Conservation (phyloP, 2,329 filamentous ascomycete genomes). For the Beauveria sp. region DNA sequence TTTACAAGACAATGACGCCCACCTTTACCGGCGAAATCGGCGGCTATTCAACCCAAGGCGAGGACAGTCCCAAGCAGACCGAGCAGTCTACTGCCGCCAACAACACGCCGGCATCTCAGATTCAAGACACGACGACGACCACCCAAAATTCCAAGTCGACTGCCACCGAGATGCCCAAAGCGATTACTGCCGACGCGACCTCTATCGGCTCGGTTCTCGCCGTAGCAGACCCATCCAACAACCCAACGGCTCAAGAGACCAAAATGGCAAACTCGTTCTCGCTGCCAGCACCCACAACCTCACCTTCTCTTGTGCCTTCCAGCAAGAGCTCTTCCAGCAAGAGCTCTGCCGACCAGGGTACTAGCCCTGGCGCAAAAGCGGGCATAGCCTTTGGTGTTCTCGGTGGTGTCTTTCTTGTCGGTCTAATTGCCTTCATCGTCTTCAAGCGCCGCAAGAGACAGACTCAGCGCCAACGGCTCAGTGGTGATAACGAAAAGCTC, state of each 20-base stretch:
- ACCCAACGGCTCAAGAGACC: not conserved
- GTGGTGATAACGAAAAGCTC: constrained; percentile 58
- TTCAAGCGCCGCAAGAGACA: constrained; percentile 65
- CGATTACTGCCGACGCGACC: constrained; percentile 17
- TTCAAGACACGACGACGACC: not conserved
- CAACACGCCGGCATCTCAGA: not conserved
- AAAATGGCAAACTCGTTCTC: not conserved
- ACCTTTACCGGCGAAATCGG: constrained; percentile 35
- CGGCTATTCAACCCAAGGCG: constrained; percentile 28
- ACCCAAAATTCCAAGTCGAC: constrained; percentile 17
- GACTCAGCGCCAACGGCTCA: constrained; percentile 38
- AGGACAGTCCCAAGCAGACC: constrained; percentile 14
- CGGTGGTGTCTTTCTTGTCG: constrained; percentile 57
- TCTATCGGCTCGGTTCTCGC: constrained; percentile 21
- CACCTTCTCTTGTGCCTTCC: not conserved
- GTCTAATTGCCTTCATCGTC: constrained; percentile 62
- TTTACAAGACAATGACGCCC: constrained; percentile 34
- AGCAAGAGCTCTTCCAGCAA: not conserved
- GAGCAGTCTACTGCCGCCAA: constrained; percentile 2
- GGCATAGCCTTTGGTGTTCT: constrained; percentile 81
- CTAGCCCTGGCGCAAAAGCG: constrained; percentile 51
- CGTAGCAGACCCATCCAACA: not conserved
- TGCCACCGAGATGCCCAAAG: constrained; percentile 13
- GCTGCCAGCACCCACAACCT: constrained; percentile 4
- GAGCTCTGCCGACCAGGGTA: constrained; percentile 13